Conservation (phyloP, 1,284 basidiomycete genomes). For the Austroboletus olivaceoglutinosus region DNA sequence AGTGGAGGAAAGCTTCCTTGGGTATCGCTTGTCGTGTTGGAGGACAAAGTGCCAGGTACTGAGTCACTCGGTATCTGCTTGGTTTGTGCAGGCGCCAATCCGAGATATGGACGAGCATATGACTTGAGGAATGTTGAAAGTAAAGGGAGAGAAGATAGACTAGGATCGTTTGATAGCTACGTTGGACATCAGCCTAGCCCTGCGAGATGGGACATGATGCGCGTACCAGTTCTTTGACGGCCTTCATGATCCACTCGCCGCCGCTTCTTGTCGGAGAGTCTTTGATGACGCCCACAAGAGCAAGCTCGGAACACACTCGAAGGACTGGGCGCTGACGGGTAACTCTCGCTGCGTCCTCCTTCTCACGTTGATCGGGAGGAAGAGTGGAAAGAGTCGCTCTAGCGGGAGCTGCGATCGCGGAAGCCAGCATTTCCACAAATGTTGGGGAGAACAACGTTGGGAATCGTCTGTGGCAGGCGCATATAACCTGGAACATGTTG, state of each 20-base stretch:
- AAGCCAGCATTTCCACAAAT: conserved; percentile 63
- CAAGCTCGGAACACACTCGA: conserved; percentile 87
- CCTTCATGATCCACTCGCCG: conserved; percentile 85
- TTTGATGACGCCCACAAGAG: conserved; percentile 78
- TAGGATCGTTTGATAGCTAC: conserved; percentile 84
- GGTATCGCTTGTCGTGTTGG: conserved; percentile 39
- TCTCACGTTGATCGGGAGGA: conserved; percentile 83
- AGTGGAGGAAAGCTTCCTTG: conserved; percentile 43
- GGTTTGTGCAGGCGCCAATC: conserved; percentile 53
- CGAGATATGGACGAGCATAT: conserved; percentile 79
- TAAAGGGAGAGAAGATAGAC: conserved; percentile 81
- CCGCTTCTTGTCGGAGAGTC: conserved; percentile 68
- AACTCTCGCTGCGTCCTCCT: conserved; percentile 84
- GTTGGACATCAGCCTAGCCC: conserved; percentile 6
- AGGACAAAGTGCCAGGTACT: conserved; percentile 55
- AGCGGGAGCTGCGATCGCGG: conserved; percentile 65
- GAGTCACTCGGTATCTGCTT: conserved; percentile 57
- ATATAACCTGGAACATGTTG: conserved; percentile 65
- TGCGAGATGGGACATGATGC: background rate
- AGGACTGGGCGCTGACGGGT: conserved; percentile 82
- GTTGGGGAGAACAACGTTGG: conserved; percentile 75
- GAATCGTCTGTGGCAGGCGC: conserved; percentile 87
- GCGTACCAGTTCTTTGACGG: conserved; percentile 77
- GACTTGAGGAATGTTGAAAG: conserved; percentile 83
- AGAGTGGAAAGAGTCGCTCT: conserved; percentile 59